Conservation (phyloP, 805 yeast species). For the Ogataea polymorpha region DNA sequence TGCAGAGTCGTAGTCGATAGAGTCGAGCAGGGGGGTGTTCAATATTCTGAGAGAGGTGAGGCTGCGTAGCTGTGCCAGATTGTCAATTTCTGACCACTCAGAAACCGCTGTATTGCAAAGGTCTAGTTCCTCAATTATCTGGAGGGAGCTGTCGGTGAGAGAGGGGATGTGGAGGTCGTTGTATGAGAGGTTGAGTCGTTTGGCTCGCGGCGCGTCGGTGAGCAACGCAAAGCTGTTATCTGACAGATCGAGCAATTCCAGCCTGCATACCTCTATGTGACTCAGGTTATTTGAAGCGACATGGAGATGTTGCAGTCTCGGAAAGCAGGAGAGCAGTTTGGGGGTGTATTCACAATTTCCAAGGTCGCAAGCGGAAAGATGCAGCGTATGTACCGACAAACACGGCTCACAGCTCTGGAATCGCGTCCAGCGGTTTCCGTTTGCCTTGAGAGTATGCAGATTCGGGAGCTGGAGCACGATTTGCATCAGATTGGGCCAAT, state of each 20-base stretch:
- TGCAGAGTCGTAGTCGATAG: slow-evolving; percentile 17
- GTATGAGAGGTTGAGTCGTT: slow-evolving; percentile 35
- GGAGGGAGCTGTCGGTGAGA: neutral
- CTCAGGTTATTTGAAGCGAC: slow-evolving; percentile 24
- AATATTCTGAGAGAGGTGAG: slow-evolving; percentile 47
- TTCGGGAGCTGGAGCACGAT: slow-evolving; percentile 37
- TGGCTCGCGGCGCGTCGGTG: slow-evolving; percentile 18
- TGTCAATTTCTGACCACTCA: slow-evolving; percentile 50
- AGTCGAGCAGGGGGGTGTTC: slow-evolving; percentile 48
- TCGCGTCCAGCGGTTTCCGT: slow-evolving; percentile 48
- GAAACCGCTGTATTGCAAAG: slow-evolving; percentile 48
- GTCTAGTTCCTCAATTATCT: slow-evolving; percentile 38
- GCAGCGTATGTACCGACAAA: slow-evolving; percentile 17
- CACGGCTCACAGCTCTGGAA: neutral
- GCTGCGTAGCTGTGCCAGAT: slow-evolving; percentile 38
- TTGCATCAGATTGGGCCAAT: slow-evolving; percentile 37
- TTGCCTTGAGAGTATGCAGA: slow-evolving; percentile 45
- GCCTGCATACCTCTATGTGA: slow-evolving; percentile 2
- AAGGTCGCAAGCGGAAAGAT: slow-evolving; percentile 18
- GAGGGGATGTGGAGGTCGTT: slow-evolving; percentile 30
- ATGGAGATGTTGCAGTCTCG: slow-evolving; percentile 29
- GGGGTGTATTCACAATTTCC: neutral
- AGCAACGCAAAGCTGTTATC: slow-evolving; percentile 37
- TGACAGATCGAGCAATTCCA: slow-evolving; percentile 30
- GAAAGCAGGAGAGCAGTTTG: slow-evolving; percentile 9